Evolutionary conservation across 768 basidiomycete species (phyloP), one percentile per base, ranked within the genome.

Genomic region (Suillus alpinus): DNA sequence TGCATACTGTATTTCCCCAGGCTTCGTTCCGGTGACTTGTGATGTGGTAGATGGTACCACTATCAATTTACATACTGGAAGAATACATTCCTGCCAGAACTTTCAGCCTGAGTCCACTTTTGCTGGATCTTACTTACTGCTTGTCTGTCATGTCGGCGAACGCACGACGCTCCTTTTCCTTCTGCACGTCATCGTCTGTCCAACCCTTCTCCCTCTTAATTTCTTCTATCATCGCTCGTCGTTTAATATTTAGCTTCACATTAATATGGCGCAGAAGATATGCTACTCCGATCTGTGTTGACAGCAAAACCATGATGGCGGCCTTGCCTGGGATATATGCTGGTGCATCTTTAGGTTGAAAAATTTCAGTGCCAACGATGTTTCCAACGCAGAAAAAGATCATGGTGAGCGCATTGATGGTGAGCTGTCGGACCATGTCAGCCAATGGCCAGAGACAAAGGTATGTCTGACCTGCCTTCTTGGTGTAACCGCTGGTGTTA

Each of bases 321-420:
- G 73, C 63, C 63, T 78, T 76, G 52, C 76, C 74, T 2, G 74
- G 75, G 10, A 70, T 66, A 59, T 76, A 76, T 8, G 55, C 57
- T 0, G 68, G 68, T 6, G 68, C 67, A 47, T 68, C 68, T 10
- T 68, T 56, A 6, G 68, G 65, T 1, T 65, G 68, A 46, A 74
- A 69, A 26, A 73, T 68, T 56, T 63, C 61, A 8, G 66, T 65
- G 4, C 69, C 74, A 29, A 67, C 41, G 50, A 69, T 59, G 55
- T 71, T 73, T 1, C 69, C 63, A 7, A 68, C 43, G 32, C 55
- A 59, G 58, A 66, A 67, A 31, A 65, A 62, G 14, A 57, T 60
- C 18, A 69, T 40, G 9, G 64, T 64, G 60, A 66, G 10, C 4
- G 65, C 65, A 12, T 69, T 69, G 56, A 69, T 59, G 32, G 62